Conservation (phyloP, 495 filamentous ascomycete species). For the Aspergillus ostianus region DNA sequence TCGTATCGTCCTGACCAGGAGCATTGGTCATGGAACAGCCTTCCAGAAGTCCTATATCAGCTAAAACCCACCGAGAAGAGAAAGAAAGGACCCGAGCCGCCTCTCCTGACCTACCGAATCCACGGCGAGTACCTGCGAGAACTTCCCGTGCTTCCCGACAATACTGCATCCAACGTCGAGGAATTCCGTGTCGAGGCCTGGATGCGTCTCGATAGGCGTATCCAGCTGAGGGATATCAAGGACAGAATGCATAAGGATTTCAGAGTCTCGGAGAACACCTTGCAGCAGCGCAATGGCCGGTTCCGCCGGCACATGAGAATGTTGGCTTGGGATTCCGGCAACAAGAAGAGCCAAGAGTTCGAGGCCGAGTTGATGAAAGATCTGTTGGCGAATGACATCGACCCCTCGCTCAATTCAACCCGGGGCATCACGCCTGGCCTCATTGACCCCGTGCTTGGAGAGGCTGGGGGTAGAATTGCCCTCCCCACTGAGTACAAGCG, state of each 20-base stretch:
- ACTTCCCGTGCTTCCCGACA: conserved; percentile 20
- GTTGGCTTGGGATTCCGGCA: conserved; percentile 23
- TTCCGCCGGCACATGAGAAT: conserved; percentile 19
- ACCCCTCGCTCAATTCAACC: conserved; percentile 22
- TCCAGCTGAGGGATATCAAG: conserved; percentile 20
- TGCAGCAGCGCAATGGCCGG: conserved; percentile 19
- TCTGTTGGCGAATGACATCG: conserved; percentile 10
- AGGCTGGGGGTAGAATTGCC: conserved; percentile 16
- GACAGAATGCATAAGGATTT: conserved; percentile 19
- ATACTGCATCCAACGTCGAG: conserved; percentile 21
- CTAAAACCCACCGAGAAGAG: conserved; percentile 8
- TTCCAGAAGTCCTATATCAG: conserved; percentile 22
- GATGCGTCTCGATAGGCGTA: conserved; percentile 22
- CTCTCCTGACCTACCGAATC: conserved; percentile 11
- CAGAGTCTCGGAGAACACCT: conserved; percentile 13
- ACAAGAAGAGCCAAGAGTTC: conserved; percentile 13
- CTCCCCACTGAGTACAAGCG: conserved; percentile 5
- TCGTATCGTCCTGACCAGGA: conserved; percentile 13
- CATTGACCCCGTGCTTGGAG: conserved; percentile 19
- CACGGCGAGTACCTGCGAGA: conserved; percentile 13
- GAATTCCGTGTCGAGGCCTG: conserved; percentile 27
- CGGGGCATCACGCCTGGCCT: conserved; percentile 32
- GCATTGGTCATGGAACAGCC: conserved; percentile 17
- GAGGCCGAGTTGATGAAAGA: conserved; percentile 3
- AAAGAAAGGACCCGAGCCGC: not conserved